Evolutionary conservation across 31 red algal species (phyloP).

Genomic region (Asparagopsis taxiformis): DNA sequence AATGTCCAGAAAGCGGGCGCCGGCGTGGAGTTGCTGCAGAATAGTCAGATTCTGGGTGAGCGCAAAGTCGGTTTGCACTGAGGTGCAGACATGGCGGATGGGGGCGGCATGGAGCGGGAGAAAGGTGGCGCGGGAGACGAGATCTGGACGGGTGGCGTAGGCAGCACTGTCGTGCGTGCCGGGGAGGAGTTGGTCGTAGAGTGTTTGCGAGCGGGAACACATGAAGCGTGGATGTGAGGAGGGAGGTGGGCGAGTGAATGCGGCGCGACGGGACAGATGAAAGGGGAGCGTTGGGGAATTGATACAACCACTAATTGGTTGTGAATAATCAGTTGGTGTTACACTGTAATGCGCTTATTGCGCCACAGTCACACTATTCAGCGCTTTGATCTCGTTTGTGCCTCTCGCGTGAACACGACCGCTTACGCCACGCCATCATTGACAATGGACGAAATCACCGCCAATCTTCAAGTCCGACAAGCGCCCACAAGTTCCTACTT

Average conservation of each 20-base stretch:
- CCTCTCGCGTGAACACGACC: too few relatives aligned
- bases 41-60: conserved; percentile 63
- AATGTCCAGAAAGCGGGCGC: conserved; percentile 77
- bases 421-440: too few relatives aligned
- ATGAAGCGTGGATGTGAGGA: too few relatives aligned
- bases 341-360: too few relatives aligned
- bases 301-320: too few relatives aligned
- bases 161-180: conserved; percentile 81
- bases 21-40: conserved; percentile 52
- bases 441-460: conserved; percentile 1
- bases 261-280: too few relatives aligned
- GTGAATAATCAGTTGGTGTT: too few relatives aligned
- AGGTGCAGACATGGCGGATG: conserved; percentile 27
- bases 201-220: too few relatives aligned
- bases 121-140: conserved; percentile 42
- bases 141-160: conserved; percentile 44
- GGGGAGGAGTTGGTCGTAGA: conserved; percentile 54
- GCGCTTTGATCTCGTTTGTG: too few relatives aligned
- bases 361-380: too few relatives aligned
- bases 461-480: neutral
- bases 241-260: too few relatives aligned
- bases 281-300: too few relatives aligned
- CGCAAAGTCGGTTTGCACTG: conserved; percentile 59
- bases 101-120: conserved; percentile 32
- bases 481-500: neutral